These are phyloP conservation scores for Fraxinus nigra DNA, from an alignment of 305 asterid genomes.

Conservation along the genomic window DNA sequence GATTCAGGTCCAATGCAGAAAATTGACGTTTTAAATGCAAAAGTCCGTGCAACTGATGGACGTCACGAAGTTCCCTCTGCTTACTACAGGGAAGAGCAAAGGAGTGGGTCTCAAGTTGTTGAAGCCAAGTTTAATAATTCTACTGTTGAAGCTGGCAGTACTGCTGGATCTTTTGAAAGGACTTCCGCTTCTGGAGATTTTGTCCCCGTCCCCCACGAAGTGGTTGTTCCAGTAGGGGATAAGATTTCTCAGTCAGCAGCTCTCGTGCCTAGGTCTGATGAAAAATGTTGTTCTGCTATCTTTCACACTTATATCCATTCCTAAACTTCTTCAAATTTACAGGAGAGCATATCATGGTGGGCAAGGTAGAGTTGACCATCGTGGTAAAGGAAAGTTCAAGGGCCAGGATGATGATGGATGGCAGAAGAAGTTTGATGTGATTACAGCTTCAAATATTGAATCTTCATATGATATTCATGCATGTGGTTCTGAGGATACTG, in stretches of 20 bases:
- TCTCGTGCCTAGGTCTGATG: slow-evolving; percentile 53
- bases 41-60: slow-evolving; percentile 69
- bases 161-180: slow-evolving; percentile 34
- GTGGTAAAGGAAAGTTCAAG: slow-evolving; percentile 50
- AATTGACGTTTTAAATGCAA: slow-evolving; percentile 85
- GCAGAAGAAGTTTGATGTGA: slow-evolving; percentile 44
- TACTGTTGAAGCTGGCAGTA: slow-evolving; percentile 35
- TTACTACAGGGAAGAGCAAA: slow-evolving; percentile 44
- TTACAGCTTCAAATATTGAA: slow-evolving; percentile 30
- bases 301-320: slow-evolving; percentile 6
- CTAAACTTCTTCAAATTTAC: slow-evolving; percentile 28
- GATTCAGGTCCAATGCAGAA: slow-evolving; percentile 68
- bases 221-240: slow-evolving; percentile 37
- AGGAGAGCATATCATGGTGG: slow-evolving; percentile 63
- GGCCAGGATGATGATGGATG: slow-evolving; percentile 59
- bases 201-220: slow-evolving; percentile 34
- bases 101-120: slow-evolving; percentile 32
- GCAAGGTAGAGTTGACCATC: slow-evolving; percentile 52
- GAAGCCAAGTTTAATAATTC: slow-evolving; percentile 32
- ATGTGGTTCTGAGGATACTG: slow-evolving; percentile 43
- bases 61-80: slow-evolving; percentile 35
- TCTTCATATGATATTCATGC: slow-evolving; percentile 32
- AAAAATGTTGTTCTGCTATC: slow-evolving; percentile 10
- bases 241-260: slow-evolving; percentile 43
- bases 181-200: slow-evolving; percentile 29